A percentile compares a stretch with the other conserved stretches of the same genome.
Evolutionary conservation across 306 rosid genomes (phyloP).

Genomic region (Alnus rubra): DNA sequence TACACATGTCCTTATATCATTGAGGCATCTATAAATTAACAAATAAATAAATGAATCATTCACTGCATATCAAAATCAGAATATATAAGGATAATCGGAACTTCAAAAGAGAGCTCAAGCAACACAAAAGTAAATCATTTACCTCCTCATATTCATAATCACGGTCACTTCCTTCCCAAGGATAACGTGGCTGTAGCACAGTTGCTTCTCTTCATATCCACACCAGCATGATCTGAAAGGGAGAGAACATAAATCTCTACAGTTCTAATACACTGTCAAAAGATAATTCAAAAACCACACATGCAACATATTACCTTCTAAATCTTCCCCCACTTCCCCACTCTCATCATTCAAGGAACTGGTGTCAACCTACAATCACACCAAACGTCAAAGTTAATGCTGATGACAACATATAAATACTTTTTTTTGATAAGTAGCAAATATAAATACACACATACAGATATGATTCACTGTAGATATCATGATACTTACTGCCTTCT

Average conservation of each 20-base stretch:
- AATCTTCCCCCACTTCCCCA: constrained; percentile 64
- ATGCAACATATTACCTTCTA: constrained; percentile 50
- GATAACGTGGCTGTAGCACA: constrained; percentile 49
- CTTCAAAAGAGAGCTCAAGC: background rate
- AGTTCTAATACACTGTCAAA: background rate
- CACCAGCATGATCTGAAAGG: constrained; percentile 56
- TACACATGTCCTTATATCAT: background rate
- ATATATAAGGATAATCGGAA: background rate
- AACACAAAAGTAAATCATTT: background rate
- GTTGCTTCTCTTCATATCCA: constrained; percentile 56
- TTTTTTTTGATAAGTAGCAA: no score
- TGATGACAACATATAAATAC: constrained; percentile 9
- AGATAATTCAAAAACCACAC: background rate
- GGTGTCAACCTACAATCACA: constrained; percentile 65
- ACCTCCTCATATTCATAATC: constrained; percentile 91
- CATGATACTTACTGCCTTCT: constrained; percentile 66
- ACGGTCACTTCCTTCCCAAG: constrained; percentile 95
- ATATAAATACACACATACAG: background rate
- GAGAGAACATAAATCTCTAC: constrained; percentile 15
- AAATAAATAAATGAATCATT: background rate
- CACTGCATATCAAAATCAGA: background rate
- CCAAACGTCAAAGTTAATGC: constrained; percentile 8
- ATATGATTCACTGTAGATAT: background rate
- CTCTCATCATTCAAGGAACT: constrained; percentile 61
- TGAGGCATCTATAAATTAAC: background rate